Evolutionary conservation across 176 grass and related monocot genomes (phyloP).

Genomic region (Triticum timopheevii): DNA sequence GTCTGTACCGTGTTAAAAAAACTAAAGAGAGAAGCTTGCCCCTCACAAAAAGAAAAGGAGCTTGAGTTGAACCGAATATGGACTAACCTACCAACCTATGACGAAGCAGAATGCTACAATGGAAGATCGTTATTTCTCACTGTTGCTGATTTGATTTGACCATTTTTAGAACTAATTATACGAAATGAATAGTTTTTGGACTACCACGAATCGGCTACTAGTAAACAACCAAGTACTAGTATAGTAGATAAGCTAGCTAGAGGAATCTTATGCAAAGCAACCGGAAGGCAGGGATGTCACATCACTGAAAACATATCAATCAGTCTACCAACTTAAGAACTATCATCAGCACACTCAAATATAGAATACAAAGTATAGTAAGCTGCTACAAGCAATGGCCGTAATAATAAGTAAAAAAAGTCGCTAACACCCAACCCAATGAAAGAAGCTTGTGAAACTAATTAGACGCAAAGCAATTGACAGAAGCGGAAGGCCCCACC

Average conservation of each 20-base stretch:
- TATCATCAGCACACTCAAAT: constrained; percentile 17
- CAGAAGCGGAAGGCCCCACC: not conserved
- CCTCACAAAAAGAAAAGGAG: not conserved
- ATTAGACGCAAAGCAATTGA: not conserved
- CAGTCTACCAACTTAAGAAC: constrained; percentile 28
- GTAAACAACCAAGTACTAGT: constrained; percentile 20
- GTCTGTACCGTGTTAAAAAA: no score
- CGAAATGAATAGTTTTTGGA: not conserved
- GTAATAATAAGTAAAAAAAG: not conserved
- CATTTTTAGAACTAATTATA: not conserved
- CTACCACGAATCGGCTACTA: constrained; percentile 25
- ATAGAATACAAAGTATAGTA: not conserved
- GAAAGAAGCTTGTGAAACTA: no score
- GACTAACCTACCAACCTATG: not conserved
- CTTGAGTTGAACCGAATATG: not conserved
- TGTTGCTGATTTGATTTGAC: constrained; percentile 18
- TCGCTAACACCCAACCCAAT: not conserved
- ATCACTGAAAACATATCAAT: constrained; percentile 39
- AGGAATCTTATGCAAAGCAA: constrained; percentile 54
- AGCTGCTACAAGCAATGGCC: not conserved
- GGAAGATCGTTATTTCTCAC: not conserved
- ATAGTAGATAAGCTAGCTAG: not conserved
- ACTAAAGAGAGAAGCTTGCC: not conserved
- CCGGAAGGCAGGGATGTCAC: constrained; percentile 38
- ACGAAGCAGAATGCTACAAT: not conserved